phyloP scores from a whole-genome alignment of 768 basidiomycete species.

The Boletus sp. region DNA sequence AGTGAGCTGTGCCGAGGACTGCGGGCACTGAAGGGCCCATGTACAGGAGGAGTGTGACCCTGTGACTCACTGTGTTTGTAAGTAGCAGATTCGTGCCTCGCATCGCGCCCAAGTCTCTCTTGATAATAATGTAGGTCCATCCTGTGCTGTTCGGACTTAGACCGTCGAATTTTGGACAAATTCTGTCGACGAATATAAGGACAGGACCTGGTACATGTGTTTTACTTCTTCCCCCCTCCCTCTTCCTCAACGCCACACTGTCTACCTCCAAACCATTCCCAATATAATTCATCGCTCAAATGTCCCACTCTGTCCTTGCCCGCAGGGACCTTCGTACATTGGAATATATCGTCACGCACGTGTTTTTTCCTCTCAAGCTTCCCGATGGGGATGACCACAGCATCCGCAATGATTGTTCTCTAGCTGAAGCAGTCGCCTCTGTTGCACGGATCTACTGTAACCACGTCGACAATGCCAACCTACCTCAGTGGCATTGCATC shows the following conservation, averaged over 20 bases:
- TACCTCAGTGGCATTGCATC: slow-evolving; percentile 30
- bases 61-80: not conserved
- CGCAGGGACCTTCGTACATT: not conserved
- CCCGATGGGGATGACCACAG: slow-evolving; percentile 36
- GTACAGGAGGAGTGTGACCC: not conserved
- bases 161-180: not conserved
- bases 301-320: slow-evolving; percentile 6
- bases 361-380: slow-evolving; percentile 42
- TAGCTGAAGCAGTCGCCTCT: slow-evolving; percentile 22
- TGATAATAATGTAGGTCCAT: slow-evolving; percentile 3
- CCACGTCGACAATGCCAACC: slow-evolving; percentile 1
- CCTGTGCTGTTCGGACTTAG: slow-evolving; percentile 12
- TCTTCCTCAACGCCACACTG: not conserved
- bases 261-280: not conserved
- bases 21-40: not conserved
- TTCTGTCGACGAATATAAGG: not conserved
- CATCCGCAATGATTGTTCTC: slow-evolving; percentile 21
- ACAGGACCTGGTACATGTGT: not conserved
- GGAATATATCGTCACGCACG: slow-evolving; percentile 39
- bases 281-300: not conserved
- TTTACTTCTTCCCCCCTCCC: not conserved
- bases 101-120: not conserved
- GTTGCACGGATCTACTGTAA: slow-evolving; percentile 18
- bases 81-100: not conserved
- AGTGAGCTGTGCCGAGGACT: not conserved